phyloP scores from a whole-genome alignment of 805 yeast species.

The Debaryomyces maramus region DNA sequence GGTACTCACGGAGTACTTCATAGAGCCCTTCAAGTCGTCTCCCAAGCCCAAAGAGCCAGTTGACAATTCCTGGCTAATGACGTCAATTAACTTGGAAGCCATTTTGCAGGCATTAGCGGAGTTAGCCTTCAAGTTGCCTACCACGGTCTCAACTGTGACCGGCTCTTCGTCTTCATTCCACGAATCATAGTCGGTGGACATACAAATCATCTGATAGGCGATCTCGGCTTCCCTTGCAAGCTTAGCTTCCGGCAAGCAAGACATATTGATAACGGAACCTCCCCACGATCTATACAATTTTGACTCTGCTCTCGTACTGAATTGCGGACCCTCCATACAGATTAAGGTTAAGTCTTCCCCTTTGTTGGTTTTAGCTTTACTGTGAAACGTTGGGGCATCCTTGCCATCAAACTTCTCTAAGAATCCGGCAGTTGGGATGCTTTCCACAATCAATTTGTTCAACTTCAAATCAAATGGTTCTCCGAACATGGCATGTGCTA shows the following conservation, averaged over 20 bases:
- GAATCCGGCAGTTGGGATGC: constrained; percentile 43
- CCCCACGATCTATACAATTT: constrained; percentile 83
- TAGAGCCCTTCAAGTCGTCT: constrained; percentile 66
- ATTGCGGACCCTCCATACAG: constrained; percentile 99
- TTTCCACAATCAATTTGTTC: constrained; percentile 61
- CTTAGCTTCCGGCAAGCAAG: constrained; percentile 95
- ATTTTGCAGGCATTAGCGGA: constrained; percentile 79
- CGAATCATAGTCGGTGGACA: constrained; percentile 98
- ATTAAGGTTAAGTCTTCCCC: constrained; percentile 78
- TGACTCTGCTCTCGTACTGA: constrained; percentile 95
- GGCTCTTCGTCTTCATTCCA: constrained; percentile 97
- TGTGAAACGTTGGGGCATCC: constrained; percentile 53
- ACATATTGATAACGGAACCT: constrained; percentile 95
- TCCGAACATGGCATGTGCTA: constrained; percentile 96
- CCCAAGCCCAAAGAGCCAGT: constrained; percentile 59
- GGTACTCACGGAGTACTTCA: constrained; percentile 82
- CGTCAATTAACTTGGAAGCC: constrained; percentile 67
- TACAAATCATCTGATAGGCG: constrained; percentile 95
- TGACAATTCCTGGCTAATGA: constrained; percentile 60
- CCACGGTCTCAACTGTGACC: constrained; percentile 96
- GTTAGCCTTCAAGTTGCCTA: constrained; percentile 86
- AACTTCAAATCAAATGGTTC: constrained; percentile 88
- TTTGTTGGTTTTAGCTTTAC: constrained; percentile 55
- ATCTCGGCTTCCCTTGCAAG: constrained; percentile 97
- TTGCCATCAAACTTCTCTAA: constrained; percentile 51